These are phyloP conservation scores for Phoenix dactylifera DNA, from an alignment of 176 grass and related monocot species.

Conservation along the genomic window DNA sequence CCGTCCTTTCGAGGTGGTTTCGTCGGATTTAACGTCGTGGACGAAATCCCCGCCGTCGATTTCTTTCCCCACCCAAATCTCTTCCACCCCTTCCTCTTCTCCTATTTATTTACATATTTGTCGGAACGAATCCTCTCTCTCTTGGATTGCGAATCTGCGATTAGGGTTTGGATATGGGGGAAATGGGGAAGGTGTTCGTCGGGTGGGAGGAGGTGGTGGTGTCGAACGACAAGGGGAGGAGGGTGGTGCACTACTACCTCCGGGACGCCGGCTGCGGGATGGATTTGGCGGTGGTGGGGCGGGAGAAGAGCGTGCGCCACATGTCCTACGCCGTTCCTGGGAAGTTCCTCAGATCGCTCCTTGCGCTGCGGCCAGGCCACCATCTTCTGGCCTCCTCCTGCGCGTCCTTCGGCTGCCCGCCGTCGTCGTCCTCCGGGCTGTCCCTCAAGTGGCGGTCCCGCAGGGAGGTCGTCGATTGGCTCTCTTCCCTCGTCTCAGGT, in stretches of 20 bases:
- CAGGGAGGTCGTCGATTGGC: constrained; percentile 89
- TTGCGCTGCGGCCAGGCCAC: neutral
- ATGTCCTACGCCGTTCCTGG: constrained; percentile 73
- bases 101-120: constrained; percentile 5
- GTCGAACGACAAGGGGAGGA: constrained; percentile 71
- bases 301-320: constrained; percentile 84
- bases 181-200: constrained; percentile 40
- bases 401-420: constrained; percentile 23
- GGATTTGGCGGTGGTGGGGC: constrained; percentile 76
- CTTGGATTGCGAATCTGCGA: too few species aligned
- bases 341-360: constrained; percentile 37
- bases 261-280: constrained; percentile 24
- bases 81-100: neutral
- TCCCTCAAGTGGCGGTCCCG: constrained; percentile 68
- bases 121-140: neutral
- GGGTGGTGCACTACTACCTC: constrained; percentile 93
- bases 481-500: constrained; percentile 77
- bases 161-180: constrained; percentile 36
- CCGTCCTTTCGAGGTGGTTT: neutral
- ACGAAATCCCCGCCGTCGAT: constrained; percentile 18
- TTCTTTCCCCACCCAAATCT: neutral
- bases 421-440: constrained; percentile 16
- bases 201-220: constrained; percentile 92
- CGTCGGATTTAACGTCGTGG: neutral
- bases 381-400: neutral